phyloP scores from a whole-genome alignment of 2,329 filamentous ascomycete genomes.

The Talaromyces rugulosus region DNA sequence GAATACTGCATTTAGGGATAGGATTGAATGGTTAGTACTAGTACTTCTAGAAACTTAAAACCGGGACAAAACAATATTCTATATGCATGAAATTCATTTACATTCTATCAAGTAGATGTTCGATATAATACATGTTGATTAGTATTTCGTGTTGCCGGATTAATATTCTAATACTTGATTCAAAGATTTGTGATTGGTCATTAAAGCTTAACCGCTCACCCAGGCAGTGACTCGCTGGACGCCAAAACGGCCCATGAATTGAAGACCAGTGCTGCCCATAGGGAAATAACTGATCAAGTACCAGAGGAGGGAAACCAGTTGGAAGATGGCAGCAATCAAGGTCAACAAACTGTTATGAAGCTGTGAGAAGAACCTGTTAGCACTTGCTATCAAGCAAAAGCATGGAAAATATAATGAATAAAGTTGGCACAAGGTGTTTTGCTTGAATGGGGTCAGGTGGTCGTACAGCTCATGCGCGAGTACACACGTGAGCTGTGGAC shows the following conservation, averaged over 20 bases:
- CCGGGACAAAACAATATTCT: not conserved
- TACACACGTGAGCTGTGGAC: not conserved
- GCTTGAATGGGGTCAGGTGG: not conserved
- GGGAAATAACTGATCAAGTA: constrained; percentile 97
- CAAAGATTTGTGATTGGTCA: not conserved
- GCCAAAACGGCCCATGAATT: constrained; percentile 81
- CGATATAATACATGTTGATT: not conserved
- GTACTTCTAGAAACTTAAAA: not conserved
- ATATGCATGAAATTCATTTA: not conserved
- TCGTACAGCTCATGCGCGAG: not conserved
- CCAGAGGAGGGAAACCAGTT: constrained; percentile 80
- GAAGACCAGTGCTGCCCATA: constrained; percentile 85
- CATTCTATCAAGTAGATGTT: not conserved
- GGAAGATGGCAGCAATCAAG: constrained; percentile 74
- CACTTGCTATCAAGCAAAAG: constrained; percentile 7
- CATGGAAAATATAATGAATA: constrained; percentile 9
- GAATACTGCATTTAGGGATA: not conserved
- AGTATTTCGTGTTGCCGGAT: not conserved
- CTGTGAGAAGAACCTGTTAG: constrained; percentile 44
- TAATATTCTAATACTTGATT: not conserved
- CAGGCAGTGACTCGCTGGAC: constrained; percentile 79
- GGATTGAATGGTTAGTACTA: not conserved
- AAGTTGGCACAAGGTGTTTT: not conserved
- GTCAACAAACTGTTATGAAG: constrained; percentile 81
- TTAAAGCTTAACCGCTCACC: constrained; percentile 64